phyloP scores from a whole-genome alignment of 768 basidiomycete genomes.

The Macrolepiota fuliginosa region DNA sequence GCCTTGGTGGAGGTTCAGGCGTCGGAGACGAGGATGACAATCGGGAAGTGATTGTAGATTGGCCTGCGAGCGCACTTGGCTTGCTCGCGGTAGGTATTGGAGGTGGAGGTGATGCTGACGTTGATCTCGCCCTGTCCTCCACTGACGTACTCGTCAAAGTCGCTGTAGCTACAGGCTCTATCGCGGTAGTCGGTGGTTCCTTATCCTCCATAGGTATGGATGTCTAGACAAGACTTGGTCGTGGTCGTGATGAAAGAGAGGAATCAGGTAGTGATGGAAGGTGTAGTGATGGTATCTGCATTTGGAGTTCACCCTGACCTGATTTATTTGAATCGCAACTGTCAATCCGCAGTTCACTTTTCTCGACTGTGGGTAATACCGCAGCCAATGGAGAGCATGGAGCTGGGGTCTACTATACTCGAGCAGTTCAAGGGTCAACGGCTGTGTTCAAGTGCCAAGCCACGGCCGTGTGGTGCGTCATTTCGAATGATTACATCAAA shows the following conservation, averaged over 20 bases:
- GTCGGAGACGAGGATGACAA: background rate
- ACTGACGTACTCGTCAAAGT: background rate
- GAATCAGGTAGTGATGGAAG: constrained; percentile 4
- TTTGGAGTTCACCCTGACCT: background rate
- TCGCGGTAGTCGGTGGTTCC: background rate
- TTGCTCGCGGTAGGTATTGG: background rate
- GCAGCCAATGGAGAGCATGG: background rate
- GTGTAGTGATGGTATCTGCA: background rate
- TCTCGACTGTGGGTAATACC: background rate
- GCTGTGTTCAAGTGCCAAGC: too few relatives aligned
- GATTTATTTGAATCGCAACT: background rate
- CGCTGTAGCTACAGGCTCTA: background rate
- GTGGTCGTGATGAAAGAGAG: background rate
- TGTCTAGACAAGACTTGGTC: background rate
- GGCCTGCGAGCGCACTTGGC: background rate
- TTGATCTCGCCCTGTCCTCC: background rate
- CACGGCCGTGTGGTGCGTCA: too few relatives aligned
- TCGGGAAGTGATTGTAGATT: background rate
- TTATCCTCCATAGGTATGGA: constrained; percentile 3
- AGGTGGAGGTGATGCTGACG: background rate
- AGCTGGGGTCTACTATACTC: too few relatives aligned
- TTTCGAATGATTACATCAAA: too few relatives aligned
- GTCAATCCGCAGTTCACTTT: constrained; percentile 4
- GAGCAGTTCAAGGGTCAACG: too few relatives aligned
- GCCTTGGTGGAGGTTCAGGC: background rate